phyloP scores from a whole-genome alignment of 179 eudicot genomes.

The Vitellaria paradoxa region DNA sequence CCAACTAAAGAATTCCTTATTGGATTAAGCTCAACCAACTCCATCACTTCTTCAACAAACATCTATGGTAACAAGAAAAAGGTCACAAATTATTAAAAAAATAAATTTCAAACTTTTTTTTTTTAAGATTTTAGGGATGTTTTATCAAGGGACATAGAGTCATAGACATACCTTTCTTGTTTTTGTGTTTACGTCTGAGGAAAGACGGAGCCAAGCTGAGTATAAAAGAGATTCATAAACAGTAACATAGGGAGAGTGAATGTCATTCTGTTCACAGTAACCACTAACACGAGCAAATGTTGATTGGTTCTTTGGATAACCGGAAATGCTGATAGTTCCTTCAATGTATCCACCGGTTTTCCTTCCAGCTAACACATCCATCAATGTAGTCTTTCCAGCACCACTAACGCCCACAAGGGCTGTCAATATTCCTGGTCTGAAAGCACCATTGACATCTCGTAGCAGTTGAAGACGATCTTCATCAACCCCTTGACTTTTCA shows the following conservation, averaged over 20 bases:
- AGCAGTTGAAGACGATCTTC: slow-evolving; percentile 60
- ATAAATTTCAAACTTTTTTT: neutral
- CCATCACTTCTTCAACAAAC: slow-evolving; percentile 81
- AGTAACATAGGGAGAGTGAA: slow-evolving; percentile 77
- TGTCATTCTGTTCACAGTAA: slow-evolving; percentile 78
- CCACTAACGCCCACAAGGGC: slow-evolving; percentile 80
- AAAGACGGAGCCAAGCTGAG: slow-evolving; percentile 76
- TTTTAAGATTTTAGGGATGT: neutral
- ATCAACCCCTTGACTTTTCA: slow-evolving; percentile 51
- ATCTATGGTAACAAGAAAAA: slow-evolving; percentile 28
- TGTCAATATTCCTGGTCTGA: slow-evolving; percentile 70
- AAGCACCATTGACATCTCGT: slow-evolving; percentile 67
- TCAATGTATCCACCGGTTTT: slow-evolving; percentile 73
- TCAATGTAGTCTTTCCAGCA: slow-evolving; percentile 79
- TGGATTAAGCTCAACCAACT: slow-evolving; percentile 57
- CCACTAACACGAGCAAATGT: slow-evolving; percentile 77
- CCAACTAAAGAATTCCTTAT: slow-evolving; percentile 61
- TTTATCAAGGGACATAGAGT: neutral
- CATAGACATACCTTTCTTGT: slow-evolving; percentile 40
- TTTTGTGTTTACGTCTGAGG: slow-evolving; percentile 30
- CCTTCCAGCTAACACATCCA: slow-evolving; percentile 81
- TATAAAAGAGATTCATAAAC: slow-evolving; percentile 70
- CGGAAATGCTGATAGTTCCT: slow-evolving; percentile 59
- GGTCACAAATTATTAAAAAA: neutral
- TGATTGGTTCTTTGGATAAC: slow-evolving; percentile 69